Conservation (phyloP, 2,329 filamentous ascomycete genomes). For the Cadophora malorum region DNA sequence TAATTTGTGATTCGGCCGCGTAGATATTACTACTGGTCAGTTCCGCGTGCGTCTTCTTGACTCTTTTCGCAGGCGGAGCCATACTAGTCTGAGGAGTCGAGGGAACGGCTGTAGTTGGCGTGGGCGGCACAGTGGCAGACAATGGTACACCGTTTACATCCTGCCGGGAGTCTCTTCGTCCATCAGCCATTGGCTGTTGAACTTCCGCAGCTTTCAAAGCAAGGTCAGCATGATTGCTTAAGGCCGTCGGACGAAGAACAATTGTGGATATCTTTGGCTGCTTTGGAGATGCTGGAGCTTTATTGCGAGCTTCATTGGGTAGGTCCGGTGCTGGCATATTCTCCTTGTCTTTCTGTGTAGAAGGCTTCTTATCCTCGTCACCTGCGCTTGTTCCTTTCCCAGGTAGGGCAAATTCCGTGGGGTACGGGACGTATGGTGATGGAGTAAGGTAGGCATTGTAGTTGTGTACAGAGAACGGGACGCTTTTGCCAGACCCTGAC, state of each 20-base stretch:
- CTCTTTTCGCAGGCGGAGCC: conserved; percentile 67
- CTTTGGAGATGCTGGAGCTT: conserved; percentile 47
- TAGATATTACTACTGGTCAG: conserved; percentile 76
- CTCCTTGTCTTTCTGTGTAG: conserved; percentile 61
- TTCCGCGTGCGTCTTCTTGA: conserved; percentile 75
- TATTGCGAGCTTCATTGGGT: conserved; percentile 52
- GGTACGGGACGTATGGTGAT: conserved; percentile 82
- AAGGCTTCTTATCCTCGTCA: conserved; percentile 39
- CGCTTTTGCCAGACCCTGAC: conserved; percentile 64
- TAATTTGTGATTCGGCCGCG: conserved; percentile 77
- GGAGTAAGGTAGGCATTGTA: conserved; percentile 90
- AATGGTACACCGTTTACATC: conserved; percentile 50
- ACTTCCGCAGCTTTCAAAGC: conserved; percentile 77
- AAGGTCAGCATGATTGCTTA: conserved; percentile 78
- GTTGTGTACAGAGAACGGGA: conserved; percentile 88
- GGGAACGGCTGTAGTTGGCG: conserved; percentile 69
- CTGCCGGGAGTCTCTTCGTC: conserved; percentile 52
- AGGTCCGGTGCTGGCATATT: conserved; percentile 61
- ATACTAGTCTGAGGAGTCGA: conserved; percentile 62
- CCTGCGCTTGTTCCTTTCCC: conserved; percentile 45
- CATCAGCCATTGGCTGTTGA: conserved; percentile 48
- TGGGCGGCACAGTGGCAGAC: conserved; percentile 59
- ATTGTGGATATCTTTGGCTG: conserved; percentile 76
- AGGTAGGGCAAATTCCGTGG: conserved; percentile 53
- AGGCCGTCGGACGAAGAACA: conserved; percentile 83